Evolutionary conservation across 2,329 filamentous ascomycete genomes (phyloP).

Genomic region (Xylariaceae sp.): DNA sequence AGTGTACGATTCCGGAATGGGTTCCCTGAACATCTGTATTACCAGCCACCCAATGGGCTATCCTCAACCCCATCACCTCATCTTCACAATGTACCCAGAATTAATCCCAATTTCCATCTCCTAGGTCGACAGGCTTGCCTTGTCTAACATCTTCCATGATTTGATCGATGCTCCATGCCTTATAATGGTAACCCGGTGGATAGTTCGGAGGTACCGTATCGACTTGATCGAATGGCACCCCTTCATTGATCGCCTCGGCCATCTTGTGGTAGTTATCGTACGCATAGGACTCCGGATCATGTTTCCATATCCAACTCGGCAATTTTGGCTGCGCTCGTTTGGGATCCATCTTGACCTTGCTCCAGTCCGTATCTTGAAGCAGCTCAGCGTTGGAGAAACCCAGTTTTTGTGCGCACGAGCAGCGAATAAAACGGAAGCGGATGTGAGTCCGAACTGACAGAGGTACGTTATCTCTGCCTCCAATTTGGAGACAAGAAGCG

Average conservation of each 20-base stretch:
- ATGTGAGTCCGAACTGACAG: slow-evolving; percentile 31
- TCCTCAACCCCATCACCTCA: too few species aligned
- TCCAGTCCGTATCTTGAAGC: slow-evolving; percentile 33
- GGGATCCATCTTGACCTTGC: slow-evolving; percentile 26
- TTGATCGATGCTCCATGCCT: slow-evolving; percentile 38
- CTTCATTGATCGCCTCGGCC: slow-evolving; percentile 27
- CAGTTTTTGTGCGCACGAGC: slow-evolving; percentile 33
- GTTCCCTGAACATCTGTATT: too few species aligned
- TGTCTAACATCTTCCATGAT: slow-evolving; percentile 34
- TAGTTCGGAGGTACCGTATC: slow-evolving; percentile 29
- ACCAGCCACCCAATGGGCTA: too few species aligned
- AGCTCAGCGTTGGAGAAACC: slow-evolving; percentile 33
- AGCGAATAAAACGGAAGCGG: slow-evolving; percentile 32
- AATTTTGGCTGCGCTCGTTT: slow-evolving; percentile 30
- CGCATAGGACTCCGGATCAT: slow-evolving; percentile 33
- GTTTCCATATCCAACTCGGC: slow-evolving; percentile 33
- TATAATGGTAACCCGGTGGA: slow-evolving; percentile 30
- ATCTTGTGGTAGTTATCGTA: slow-evolving; percentile 31
- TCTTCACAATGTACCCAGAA: neutral
- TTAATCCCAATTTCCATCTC: slow-evolving; percentile 27
- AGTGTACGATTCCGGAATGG: too few species aligned
- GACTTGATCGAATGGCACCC: slow-evolving; percentile 24
- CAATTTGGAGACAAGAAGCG: slow-evolving; percentile 32
- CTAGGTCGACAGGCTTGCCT: slow-evolving; percentile 30
- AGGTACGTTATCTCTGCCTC: slow-evolving; percentile 26